Percentiles rank a stretch among this genome's conserved stretches.
Conservation (phyloP, 192 early-diverging fungal genomes). For the Coemansia sp. region DNA sequence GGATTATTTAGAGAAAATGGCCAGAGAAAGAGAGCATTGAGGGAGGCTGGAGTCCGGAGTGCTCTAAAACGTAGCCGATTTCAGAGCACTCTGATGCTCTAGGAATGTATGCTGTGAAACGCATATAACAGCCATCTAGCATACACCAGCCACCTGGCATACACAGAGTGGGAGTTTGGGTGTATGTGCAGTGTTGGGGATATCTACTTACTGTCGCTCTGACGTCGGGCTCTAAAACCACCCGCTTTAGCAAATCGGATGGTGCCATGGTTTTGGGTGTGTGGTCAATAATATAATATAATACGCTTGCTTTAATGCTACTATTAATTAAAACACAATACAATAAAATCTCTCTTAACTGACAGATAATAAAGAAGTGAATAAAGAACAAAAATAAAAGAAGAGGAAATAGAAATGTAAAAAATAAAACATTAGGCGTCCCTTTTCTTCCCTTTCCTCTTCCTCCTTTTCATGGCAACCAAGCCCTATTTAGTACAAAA, state of each 20-base stretch:
- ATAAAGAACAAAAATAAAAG: neutral
- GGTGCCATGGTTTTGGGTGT: neutral
- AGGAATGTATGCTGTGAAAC: too few relatives aligned
- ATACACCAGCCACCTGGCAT: too few relatives aligned
- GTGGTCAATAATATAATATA: conserved; percentile 1
- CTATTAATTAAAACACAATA: too few relatives aligned
- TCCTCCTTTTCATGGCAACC: too few relatives aligned
- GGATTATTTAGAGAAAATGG: neutral
- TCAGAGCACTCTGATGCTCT: neutral
- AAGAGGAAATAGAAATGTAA: neutral
- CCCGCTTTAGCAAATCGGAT: neutral
- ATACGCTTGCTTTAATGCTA: too few relatives aligned
- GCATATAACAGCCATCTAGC: too few relatives aligned
- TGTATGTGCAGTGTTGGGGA: neutral
- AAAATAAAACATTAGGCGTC: too few relatives aligned
- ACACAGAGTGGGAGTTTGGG: neutral
- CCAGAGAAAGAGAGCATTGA: neutral
- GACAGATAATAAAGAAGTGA: neutral
- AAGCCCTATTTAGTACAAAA: too few relatives aligned
- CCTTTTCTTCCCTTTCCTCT: too few relatives aligned
- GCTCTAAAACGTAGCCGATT: too few relatives aligned
- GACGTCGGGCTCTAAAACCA: neutral
- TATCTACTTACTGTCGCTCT: conserved; percentile 11
- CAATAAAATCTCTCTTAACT: too few relatives aligned
- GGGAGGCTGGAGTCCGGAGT: too few relatives aligned